Evolutionary conservation across 768 basidiomycete genomes (phyloP), one percentile per base, ranked within the genome.

Genomic region (Mycena indigotica): DNA sequence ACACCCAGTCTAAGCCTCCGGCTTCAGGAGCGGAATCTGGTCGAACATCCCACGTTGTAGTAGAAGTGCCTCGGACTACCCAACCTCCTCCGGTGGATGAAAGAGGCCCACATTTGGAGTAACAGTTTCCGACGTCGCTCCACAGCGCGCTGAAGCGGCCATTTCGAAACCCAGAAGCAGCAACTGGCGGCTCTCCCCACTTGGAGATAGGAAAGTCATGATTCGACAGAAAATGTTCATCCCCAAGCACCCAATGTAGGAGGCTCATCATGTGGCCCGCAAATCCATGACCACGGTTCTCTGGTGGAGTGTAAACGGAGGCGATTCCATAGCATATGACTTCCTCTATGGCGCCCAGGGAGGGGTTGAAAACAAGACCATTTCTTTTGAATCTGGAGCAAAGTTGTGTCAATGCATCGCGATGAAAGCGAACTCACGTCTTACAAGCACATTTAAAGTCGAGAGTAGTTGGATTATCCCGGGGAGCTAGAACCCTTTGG

Each of bases 201-300:
- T 48, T 48, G 74, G 77, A 49, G 52, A 49, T 8, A 65, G 73
- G 61, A 73, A 74, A 63, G 55, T 54, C 60, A 45, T 48, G 52
- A n/a, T 3, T 0, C 15, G 67, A 67, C 25, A 65, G 65, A 2
- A 60, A 50, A 50, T 55, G 62, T 26, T 57, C 58, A 13, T 74
- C 71, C 4, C 79, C 80, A 32, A 81, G 69, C 13, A 83, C 76
- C 77, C 79, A 82, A 64, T 88, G 86, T 30, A 88, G 54, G 23
- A 88, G 75, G 15, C 78, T 73, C 85, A 87, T 85, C 85, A 87
- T 85, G 58, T 84, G 82, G 12, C 68, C 66, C 10, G 81, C 85
- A 58, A 85, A 87, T 19, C 87, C 85, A 52, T 79, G 79, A 12
- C 77, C 71, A 52, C 84, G 77, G 19, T 84, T 74, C 28, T 63